phyloP scores from a whole-genome alignment of 2,329 filamentous ascomycete species.

The Ophiocordyceps australis region DNA sequence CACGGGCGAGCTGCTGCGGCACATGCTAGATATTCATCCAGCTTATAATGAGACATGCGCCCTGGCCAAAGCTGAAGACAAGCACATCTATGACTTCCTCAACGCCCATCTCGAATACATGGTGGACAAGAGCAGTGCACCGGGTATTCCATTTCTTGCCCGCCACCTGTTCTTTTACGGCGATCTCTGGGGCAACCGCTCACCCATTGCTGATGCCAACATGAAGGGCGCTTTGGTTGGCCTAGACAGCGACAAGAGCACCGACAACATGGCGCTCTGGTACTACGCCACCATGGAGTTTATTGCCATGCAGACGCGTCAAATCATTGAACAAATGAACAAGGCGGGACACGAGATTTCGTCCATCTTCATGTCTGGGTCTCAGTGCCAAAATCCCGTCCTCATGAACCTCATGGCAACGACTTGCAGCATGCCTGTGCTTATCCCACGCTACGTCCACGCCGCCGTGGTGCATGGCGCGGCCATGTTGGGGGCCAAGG shows the following conservation, averaged over 20 bases:
- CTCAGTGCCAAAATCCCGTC: slow-evolving; percentile 88
- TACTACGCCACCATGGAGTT: slow-evolving; percentile 98
- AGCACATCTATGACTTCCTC: slow-evolving; percentile 88
- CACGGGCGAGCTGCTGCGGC: slow-evolving; percentile 83
- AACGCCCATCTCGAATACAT: slow-evolving; percentile 74
- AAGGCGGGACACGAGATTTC: slow-evolving; percentile 67
- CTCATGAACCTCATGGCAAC: slow-evolving; percentile 86
- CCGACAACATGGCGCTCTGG: slow-evolving; percentile 74
- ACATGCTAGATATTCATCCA: slow-evolving; percentile 88
- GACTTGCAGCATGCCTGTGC: slow-evolving; percentile 76
- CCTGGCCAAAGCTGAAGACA: slow-evolving; percentile 62
- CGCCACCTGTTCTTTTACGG: slow-evolving; percentile 98
- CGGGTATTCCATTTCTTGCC: slow-evolving; percentile 66
- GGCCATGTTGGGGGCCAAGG: slow-evolving; percentile 94
- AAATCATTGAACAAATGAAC: slow-evolving; percentile 95
- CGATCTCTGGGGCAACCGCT: slow-evolving; percentile 92
- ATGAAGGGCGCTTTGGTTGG: slow-evolving; percentile 89
- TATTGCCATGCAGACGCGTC: slow-evolving; percentile 88
- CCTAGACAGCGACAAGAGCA: slow-evolving; percentile 67
- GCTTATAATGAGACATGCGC: slow-evolving; percentile 68
- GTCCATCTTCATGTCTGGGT: slow-evolving; percentile 97
- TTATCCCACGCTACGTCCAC: slow-evolving; percentile 86
- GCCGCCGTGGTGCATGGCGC: slow-evolving; percentile 96
- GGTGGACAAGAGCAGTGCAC: slow-evolving; percentile 48
- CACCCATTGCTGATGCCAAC: slow-evolving; percentile 75